Conservation (phyloP, 805 yeast genomes). For the Kazachstania bromeliacearum region DNA sequence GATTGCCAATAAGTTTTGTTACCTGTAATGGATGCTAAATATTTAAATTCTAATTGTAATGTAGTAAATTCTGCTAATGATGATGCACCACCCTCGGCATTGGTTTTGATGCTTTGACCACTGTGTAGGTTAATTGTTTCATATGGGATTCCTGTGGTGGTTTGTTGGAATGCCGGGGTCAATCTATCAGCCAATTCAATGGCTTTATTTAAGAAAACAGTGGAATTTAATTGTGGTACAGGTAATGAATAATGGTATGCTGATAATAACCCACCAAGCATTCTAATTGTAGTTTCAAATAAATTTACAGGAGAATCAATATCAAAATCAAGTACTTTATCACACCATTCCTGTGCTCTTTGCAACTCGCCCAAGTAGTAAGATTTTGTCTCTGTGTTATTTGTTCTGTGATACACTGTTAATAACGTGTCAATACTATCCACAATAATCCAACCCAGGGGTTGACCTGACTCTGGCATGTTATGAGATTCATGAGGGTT, state of each 20-base stretch:
- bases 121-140: slow-evolving; percentile 66
- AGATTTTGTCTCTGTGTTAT: background rate
- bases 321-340: slow-evolving; percentile 55
- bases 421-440: slow-evolving; percentile 78
- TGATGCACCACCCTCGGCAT: slow-evolving; percentile 65
- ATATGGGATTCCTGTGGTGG: slow-evolving; percentile 63
- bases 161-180: slow-evolving; percentile 52
- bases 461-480: slow-evolving; percentile 56
- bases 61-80: slow-evolving; percentile 89
- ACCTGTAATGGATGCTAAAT: slow-evolving; percentile 70
- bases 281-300: slow-evolving; percentile 89
- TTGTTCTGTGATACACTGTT: slow-evolving; percentile 50
- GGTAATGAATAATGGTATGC: slow-evolving; percentile 42
- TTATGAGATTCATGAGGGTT: slow-evolving; percentile 45
- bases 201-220: slow-evolving; percentile 66
- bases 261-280: slow-evolving; percentile 87
- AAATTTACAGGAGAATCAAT: slow-evolving; percentile 70
- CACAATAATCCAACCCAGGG: slow-evolving; percentile 89
- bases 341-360: slow-evolving; percentile 67
- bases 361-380: slow-evolving; percentile 35
- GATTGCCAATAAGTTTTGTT: slow-evolving; percentile 69
- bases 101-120: slow-evolving; percentile 50
- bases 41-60: slow-evolving; percentile 78
- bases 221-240: slow-evolving; percentile 32
- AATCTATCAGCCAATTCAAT: slow-evolving; percentile 67